Conservation (phyloP, 306 rosid genomes). For the Pyrus pyrifolia region DNA sequence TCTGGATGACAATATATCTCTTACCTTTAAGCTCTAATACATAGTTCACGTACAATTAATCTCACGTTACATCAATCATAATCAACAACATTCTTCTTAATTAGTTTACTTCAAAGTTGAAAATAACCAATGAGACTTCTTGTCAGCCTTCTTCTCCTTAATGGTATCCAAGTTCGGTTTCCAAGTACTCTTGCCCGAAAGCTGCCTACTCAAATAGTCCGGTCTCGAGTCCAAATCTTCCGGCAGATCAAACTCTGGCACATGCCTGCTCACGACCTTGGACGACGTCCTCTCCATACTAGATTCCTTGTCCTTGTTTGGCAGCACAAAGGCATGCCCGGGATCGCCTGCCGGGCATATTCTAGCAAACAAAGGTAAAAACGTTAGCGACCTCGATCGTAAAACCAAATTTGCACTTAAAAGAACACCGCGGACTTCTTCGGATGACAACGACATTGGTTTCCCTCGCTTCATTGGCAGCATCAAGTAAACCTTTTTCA, state of each 20-base stretch:
- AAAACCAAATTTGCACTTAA: conserved; percentile 27
- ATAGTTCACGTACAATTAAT: not conserved
- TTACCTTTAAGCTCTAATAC: not conserved
- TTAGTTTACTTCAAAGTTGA: not conserved
- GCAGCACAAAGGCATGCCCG: conserved; percentile 2
- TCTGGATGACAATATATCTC: not conserved
- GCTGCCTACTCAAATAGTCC: conserved; percentile 62
- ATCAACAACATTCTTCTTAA: not conserved
- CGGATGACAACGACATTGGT: conserved; percentile 34
- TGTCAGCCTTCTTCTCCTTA: conserved; percentile 58
- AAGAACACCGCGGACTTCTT: conserved; percentile 45
- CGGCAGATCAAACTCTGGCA: conserved; percentile 27
- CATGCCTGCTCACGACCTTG: not conserved
- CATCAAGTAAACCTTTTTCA: conserved; percentile 53
- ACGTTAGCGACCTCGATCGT: conserved; percentile 25
- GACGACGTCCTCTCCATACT: conserved; percentile 9
- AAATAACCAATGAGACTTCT: conserved; percentile 31
- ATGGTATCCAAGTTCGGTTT: conserved; percentile 84
- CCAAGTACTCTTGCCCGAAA: conserved; percentile 71
- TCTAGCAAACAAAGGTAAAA: conserved; percentile 50
- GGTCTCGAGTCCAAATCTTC: conserved; percentile 43
- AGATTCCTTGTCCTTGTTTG: conserved; percentile 18
- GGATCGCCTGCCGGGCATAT: conserved; percentile 22
- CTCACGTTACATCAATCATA: not conserved
- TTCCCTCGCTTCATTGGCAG: conserved; percentile 72